Base-by-base conservation (phyloP, 768 basidiomycete species). In the Trametes maxima region DNA sequence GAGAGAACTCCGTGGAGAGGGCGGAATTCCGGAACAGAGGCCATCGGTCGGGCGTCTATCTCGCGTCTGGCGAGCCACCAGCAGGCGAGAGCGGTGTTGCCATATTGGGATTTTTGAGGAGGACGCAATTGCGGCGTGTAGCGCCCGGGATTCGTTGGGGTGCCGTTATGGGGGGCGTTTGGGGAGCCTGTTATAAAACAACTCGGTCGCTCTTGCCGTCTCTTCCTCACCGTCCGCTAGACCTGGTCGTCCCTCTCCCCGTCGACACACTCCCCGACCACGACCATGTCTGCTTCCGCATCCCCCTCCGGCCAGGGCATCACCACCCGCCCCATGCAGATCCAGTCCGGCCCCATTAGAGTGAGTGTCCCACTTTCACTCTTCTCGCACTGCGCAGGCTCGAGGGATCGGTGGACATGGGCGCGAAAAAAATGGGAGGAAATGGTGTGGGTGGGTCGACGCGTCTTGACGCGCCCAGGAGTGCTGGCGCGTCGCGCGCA, bases 271-370 rank as follows among this genome's bases (percentile, higher is more conserved):
- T 33, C 57, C 33, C 50, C 64, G 46, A 60, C 54, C 60, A 61
- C 64, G 60, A 63, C 60, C 19, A 51, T 50, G 61, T 67, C 65
- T 49, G 61, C 65, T 51, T 63, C 67, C 57, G 54, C 70, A 24
- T 50, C 66, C 44, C 7, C 54, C 28, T 52, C 65, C 58, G 40
- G 56, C 45, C 55, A 55, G 56, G 62, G 57, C 40, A 69, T 68
- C 51, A 40, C 62, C 24, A 65, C 68, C 49, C 73, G 75, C 57
- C 74, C 75, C 60, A 67, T 76, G 59, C 65, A 70, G 57, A 67
- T 75, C 48, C 72, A 73, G 43, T 69, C 70, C 22, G 74, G 73
- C 21, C 49, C 55, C 33, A 66, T 70, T 65, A 75, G 73, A 65
- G 75, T 76, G 63, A 69, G 74, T 71, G 14, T 42, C 17, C 16